Base-by-base conservation (phyloP, 2,329 filamentous ascomycete species). In the Clonostachys chloroleuca region DNA sequence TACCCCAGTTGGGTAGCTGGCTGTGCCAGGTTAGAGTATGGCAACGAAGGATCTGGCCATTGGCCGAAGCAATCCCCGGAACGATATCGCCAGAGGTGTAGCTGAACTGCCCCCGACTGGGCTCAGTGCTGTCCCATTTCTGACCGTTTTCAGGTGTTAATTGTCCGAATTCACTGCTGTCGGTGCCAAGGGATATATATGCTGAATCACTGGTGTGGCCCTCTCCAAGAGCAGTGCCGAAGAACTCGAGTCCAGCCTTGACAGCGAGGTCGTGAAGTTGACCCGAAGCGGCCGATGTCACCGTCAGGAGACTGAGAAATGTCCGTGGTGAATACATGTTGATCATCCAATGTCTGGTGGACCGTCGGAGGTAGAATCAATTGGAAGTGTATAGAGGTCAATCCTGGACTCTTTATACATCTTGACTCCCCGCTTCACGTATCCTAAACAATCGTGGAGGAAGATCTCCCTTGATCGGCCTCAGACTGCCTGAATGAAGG, bases 221-320 rank as follows among this genome's bases (percentile, higher is more conserved):
- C 49, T 85, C 83, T 59, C 86, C 80, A 39, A 81, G 80, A 2
- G 83, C 82, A 2, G 81, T 79, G 47, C 84, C 84, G 47, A 86
- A 86, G 67, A 85, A 87, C 52, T 73, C 59, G 51, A 78, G 69
- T 17, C 80, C 81, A 40, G 78, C 76, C 45, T 70, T 70, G 50
- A 74, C 69, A 42, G 81, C 80, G 30, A 81, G 69, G 51, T 72
- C 64, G 57, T 81, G 67, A 16, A 83, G 72, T 57, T 62, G 59
- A 18, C 14, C 36, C 8, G 36, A 30, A 30, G 24, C 24, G 8
- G 24, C 24, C 6, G 24, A 30, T 30, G 24, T 9, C 24, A 30
- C 24, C 8, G 24, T 30, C 24, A 30, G 24, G 24, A 30, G 4
- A 30, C 24, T 30, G 9, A 30, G 24, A 30, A 30, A 30, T 30